Conservation (phyloP, 208 protist species). For the Wallacemonas sp. region DNA sequence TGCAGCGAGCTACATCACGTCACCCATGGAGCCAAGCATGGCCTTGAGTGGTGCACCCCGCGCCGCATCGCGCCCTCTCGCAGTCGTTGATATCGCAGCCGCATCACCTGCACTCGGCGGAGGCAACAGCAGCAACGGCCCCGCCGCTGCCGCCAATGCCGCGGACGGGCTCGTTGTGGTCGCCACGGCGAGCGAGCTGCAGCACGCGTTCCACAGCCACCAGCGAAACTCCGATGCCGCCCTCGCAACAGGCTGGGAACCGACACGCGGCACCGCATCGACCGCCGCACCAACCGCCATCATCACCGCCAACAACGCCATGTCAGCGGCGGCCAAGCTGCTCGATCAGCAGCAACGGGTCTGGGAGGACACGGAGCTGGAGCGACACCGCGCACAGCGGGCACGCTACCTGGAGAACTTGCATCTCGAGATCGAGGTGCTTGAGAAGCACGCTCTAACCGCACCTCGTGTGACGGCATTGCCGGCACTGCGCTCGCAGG, state of each 20-base stretch:
- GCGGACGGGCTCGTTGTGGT: conserved; percentile 2
- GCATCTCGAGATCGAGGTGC: conserved; percentile 31
- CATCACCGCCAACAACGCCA: conserved; percentile 23
- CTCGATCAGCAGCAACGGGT: conserved; percentile 29
- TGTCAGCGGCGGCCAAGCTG: conserved; percentile 27
- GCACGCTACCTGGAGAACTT: conserved; percentile 23
- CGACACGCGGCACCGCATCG: conserved; percentile 22
- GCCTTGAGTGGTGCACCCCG: neutral
- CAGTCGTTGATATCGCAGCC: neutral
- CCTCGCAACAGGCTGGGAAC: neutral
- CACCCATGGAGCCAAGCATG: no score
- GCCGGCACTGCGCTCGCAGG: neutral
- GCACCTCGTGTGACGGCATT: neutral
- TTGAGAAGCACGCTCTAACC: neutral
- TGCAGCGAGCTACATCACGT: no score
- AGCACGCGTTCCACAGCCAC: neutral
- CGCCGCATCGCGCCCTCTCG: neutral
- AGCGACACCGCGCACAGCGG: conserved; percentile 22
- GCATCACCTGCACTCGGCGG: neutral
- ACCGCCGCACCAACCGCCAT: neutral
- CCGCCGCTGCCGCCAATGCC: neutral
- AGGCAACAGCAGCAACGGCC: neutral
- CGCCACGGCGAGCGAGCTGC: neutral
- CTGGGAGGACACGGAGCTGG: conserved; percentile 31
- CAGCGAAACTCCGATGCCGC: conserved; percentile 2